phyloP scores from a whole-genome alignment of 768 basidiomycete genomes.

The Mycena kentingensis region DNA sequence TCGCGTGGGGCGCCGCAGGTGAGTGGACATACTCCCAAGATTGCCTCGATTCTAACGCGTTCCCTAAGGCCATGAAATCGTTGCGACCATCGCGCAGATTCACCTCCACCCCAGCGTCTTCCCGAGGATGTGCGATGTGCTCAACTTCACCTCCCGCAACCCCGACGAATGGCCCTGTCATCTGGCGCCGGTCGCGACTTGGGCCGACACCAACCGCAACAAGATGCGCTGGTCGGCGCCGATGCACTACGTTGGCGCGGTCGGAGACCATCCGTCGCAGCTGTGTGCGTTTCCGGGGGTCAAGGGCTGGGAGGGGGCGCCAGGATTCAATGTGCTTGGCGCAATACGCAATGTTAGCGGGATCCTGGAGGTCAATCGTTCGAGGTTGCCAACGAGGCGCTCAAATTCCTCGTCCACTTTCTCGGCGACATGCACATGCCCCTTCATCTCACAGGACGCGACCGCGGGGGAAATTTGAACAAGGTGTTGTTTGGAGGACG shows the following conservation, averaged over 20 bases:
- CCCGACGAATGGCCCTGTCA: slow-evolving; percentile 59
- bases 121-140: slow-evolving; percentile 67
- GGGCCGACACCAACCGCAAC: slow-evolving; percentile 78
- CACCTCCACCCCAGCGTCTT: slow-evolving; percentile 77
- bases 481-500: slow-evolving; percentile 75
- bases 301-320: slow-evolving; percentile 66
- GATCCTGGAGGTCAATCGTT: slow-evolving; percentile 46
- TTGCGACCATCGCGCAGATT: slow-evolving; percentile 93
- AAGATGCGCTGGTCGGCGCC: slow-evolving; percentile 72
- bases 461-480: slow-evolving; percentile 84
- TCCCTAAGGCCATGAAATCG: slow-evolving; percentile 93
- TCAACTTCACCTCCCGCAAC: slow-evolving; percentile 48
- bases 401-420: slow-evolving; percentile 93
- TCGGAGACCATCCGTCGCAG: slow-evolving; percentile 76
- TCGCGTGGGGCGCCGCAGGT: too few relatives aligned
- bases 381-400: slow-evolving; percentile 66
- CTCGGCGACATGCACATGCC: slow-evolving; percentile 94
- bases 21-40: too few relatives aligned
- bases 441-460: slow-evolving; percentile 84
- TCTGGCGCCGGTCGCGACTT: slow-evolving; percentile 80
- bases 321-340: slow-evolving; percentile 67
- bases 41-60: too few relatives aligned
- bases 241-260: slow-evolving; percentile 74
- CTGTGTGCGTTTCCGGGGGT: slow-evolving; percentile 77
- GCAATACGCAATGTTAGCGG: slow-evolving; percentile 77